Base-by-base conservation (phyloP, 768 basidiomycete species). In the Saitozyma podzolica region DNA sequence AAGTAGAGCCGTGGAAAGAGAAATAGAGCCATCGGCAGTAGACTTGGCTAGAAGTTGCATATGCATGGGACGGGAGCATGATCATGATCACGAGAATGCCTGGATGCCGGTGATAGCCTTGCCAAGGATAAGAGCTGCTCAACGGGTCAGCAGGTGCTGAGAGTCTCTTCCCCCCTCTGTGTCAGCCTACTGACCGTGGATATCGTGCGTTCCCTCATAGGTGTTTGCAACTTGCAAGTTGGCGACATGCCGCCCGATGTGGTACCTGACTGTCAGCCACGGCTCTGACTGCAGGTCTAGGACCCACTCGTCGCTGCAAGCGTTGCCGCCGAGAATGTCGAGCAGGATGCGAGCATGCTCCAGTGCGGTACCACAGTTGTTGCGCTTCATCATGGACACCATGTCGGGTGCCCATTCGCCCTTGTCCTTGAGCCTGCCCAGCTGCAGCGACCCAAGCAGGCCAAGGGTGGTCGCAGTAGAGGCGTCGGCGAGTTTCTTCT, bases 221-320 rank as follows among this genome's bases (percentile, higher is more conserved):
- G 93, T 97, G 70, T 93, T 93, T 8, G 92, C 88, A n/a, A 97
- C 89, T 75, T 98, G 94, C 63, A 96, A 77, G 79, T 97, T 98
- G 0, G 90, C 89, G 9, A 91, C 93, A 81, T 97, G 94, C 41
- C 95, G 82, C n/a, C 91, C 91, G 58, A 98, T 87, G 74, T 92
- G 91, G 74, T 93, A 96, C 78, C 91, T 93, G 63, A 39, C 42
- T 3, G n/a, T 48, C 6, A 54, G 63, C n/a, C 5, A 8, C 45
- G 11, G 14, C 48, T 16, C 47, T 39, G 29, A 6, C 9, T 54
- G 17, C 14, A n/a, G 19, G 37, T 17, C 17, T 4, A 4, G 17
- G 41, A 83, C 88, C 73, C 69, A 95, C 90, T 98, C 95, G 72
- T 97, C 94, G 40, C 90, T 84, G 57, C 87, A 88, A 4, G 92